A percentile compares a stretch with the other conserved stretches of the same genome.
These are phyloP conservation scores for Cerrena zonata DNA, from an alignment of 1,284 basidiomycete species.

Conservation along the genomic window DNA sequence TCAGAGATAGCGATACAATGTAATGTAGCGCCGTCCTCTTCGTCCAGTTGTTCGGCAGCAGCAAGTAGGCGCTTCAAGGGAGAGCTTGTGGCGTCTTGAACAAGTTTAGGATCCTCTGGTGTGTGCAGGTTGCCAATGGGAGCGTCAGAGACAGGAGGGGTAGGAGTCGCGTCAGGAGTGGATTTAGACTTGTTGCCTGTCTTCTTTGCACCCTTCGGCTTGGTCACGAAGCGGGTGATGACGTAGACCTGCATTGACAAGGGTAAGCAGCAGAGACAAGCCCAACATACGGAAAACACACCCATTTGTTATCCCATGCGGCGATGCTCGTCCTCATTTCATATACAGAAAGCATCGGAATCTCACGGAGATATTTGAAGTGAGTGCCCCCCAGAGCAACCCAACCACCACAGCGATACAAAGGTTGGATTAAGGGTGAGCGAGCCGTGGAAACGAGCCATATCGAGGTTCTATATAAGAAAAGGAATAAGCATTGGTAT, in stretches of 20 bases:
- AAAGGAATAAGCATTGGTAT: neutral
- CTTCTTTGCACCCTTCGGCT: slow-evolving; percentile 33
- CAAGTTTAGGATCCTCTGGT: slow-evolving; percentile 20
- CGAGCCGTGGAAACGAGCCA: slow-evolving; percentile 41
- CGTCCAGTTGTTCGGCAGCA: slow-evolving; percentile 23
- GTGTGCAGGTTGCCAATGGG: slow-evolving; percentile 23
- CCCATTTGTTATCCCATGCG: slow-evolving; percentile 86
- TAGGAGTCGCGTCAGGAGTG: slow-evolving; percentile 1
- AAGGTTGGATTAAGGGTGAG: slow-evolving; percentile 54
- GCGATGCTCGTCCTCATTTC: slow-evolving; percentile 63
- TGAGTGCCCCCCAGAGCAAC: slow-evolving; percentile 73
- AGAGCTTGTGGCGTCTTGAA: slow-evolving; percentile 10
- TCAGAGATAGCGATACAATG: slow-evolving; percentile 68
- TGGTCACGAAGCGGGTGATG: slow-evolving; percentile 62
- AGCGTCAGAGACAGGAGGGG: slow-evolving; percentile 19
- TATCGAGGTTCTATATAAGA: slow-evolving; percentile 39
- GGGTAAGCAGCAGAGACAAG: neutral
- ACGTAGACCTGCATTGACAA: slow-evolving; percentile 56
- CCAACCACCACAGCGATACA: slow-evolving; percentile 62
- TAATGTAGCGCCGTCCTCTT: slow-evolving; percentile 54
- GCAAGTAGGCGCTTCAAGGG: slow-evolving; percentile 10
- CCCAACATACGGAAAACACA: slow-evolving; percentile 28
- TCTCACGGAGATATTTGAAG: slow-evolving; percentile 73
- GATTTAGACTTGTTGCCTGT: neutral
- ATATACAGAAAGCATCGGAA: slow-evolving; percentile 66